phyloP scores from a whole-genome alignment of 176 grass and related monocot species.

The Oryza brachyantha region DNA sequence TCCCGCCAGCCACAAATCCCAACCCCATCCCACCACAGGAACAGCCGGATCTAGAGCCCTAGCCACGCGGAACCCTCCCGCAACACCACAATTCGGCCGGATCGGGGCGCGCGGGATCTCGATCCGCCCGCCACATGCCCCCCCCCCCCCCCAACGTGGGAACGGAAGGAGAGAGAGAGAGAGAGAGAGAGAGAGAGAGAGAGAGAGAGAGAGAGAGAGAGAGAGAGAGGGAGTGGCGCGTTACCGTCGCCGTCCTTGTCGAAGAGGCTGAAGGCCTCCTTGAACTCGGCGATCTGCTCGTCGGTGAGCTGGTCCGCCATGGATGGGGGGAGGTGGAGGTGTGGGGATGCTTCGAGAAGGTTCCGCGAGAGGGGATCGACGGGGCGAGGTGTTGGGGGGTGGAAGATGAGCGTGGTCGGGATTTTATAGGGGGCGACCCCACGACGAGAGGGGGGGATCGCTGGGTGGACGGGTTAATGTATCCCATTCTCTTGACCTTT shows the following conservation, averaged over 20 bases:
- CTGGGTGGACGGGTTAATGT: no score
- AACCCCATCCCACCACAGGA: not conserved
- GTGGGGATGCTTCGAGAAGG: not conserved
- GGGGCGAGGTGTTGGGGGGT: not conserved
- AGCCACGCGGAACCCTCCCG: not conserved
- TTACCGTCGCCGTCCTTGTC: conserved; percentile 96
- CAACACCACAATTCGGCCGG: not conserved
- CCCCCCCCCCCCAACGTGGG: not conserved
- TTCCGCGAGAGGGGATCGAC: not conserved
- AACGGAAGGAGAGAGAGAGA: not conserved
- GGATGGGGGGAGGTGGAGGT: not conserved
- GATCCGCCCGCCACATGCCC: conserved; percentile 10
- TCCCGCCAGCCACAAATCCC: not conserved
- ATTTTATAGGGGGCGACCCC: no score
- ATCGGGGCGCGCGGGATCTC: conserved; percentile 17
- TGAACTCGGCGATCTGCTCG: conserved; percentile 94
- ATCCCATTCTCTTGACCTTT: no score
- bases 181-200: no score
- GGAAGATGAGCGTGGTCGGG: no score
- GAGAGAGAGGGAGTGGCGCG: not conserved
- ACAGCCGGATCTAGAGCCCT: conserved; percentile 24
- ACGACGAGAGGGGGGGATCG: no score
- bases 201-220: not conserved
- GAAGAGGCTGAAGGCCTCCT: conserved; percentile 97
- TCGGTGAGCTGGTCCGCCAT: conserved; percentile 93